These are phyloP conservation scores for Amniculicola lignicola DNA, from an alignment of 495 filamentous ascomycete species.

Conservation along the genomic window DNA sequence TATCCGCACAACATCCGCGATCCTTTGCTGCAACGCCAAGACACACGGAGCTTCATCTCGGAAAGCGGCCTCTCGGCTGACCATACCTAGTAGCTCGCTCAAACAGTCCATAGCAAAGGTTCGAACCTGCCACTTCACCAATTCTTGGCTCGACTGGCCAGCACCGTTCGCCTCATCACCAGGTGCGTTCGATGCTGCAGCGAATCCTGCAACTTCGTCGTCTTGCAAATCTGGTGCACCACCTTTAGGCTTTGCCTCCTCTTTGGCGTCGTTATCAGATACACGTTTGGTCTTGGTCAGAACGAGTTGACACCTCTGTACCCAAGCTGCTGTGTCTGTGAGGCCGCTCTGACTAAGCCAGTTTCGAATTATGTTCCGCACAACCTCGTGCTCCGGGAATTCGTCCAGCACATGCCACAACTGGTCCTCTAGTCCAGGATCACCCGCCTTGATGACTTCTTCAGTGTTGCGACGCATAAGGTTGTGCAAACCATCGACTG, in stretches of 20 bases:
- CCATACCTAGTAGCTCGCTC: constrained; percentile 72
- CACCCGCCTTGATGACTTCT: constrained; percentile 68
- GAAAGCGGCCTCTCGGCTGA: constrained; percentile 67
- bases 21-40: constrained; percentile 70
- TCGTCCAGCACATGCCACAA: constrained; percentile 85
- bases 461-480: constrained; percentile 89
- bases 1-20: constrained; percentile 94
- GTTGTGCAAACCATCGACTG: constrained; percentile 85
- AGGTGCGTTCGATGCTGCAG: constrained; percentile 62
- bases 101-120: constrained; percentile 91
- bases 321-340: constrained; percentile 73
- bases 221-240: constrained; percentile 76
- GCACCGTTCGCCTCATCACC: constrained; percentile 59
- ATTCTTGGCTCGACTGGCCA: constrained; percentile 72
- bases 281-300: constrained; percentile 79
- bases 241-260: constrained; percentile 48
- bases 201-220: constrained; percentile 95
- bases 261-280: constrained; percentile 49
- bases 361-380: constrained; percentile 78
- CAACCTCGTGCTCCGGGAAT: constrained; percentile 67
- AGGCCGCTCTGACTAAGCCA: constrained; percentile 88
- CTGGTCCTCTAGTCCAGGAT: constrained; percentile 79
- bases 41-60: constrained; percentile 70
- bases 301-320: constrained; percentile 80
- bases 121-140: constrained; percentile 91